Evolutionary conservation across 805 yeast genomes (phyloP).

Genomic region (Candida nemodendra): DNA sequence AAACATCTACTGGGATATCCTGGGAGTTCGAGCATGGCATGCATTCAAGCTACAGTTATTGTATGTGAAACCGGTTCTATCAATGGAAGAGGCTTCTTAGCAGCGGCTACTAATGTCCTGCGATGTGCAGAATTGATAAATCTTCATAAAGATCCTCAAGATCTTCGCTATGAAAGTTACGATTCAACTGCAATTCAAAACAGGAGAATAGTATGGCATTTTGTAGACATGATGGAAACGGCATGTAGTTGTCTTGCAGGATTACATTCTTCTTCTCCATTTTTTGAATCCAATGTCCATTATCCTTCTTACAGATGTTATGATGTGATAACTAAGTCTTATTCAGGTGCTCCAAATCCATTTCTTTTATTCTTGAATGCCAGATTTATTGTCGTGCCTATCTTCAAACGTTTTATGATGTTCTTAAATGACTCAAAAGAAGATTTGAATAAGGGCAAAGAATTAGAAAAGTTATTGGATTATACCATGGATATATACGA

Average conservation of each 20-base stretch:
- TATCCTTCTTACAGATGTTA: background rate
- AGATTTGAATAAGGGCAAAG: background rate
- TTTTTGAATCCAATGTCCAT: background rate
- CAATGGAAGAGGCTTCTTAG: background rate
- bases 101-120: background rate
- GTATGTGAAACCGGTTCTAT: background rate
- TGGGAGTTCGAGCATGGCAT: background rate
- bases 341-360: background rate
- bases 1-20: background rate
- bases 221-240: background rate
- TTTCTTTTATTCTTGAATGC: background rate
- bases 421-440: background rate
- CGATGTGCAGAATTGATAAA: background rate
- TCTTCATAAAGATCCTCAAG: background rate
- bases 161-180: background rate
- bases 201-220: background rate
- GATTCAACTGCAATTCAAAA: background rate
- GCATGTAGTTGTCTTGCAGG: background rate
- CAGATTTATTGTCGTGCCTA: background rate
- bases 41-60: background rate
- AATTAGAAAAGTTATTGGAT: background rate
- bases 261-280: background rate
- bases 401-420: background rate
- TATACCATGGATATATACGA: background rate
- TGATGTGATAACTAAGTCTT: background rate